phyloP scores from a whole-genome alignment of 768 basidiomycete species.

The Tylopilus vinaceipallidus region DNA sequence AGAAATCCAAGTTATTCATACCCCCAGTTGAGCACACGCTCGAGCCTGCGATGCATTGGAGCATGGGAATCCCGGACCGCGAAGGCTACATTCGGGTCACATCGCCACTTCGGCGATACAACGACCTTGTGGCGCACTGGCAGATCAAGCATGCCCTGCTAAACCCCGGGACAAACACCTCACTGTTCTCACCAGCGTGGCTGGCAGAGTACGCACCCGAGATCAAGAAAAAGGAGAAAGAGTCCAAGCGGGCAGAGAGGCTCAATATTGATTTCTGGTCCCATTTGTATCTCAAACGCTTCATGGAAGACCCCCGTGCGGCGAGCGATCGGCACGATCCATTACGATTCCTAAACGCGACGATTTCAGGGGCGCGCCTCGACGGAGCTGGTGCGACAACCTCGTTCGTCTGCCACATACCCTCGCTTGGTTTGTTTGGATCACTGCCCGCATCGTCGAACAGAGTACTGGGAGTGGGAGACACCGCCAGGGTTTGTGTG shows the following conservation, averaged over 20 bases:
- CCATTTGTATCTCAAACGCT: constrained; percentile 38
- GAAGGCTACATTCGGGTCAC: constrained; percentile 86
- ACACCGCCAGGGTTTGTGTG: constrained; percentile 26
- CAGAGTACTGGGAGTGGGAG: constrained; percentile 23
- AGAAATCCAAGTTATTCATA: constrained; percentile 34
- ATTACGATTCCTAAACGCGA: constrained; percentile 27
- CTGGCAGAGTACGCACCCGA: constrained; percentile 43
- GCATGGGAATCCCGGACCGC: constrained; percentile 63
- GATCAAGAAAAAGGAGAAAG: constrained; percentile 37
- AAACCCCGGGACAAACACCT: constrained; percentile 29
- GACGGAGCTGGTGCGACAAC: constrained; percentile 10
- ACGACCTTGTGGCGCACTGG: constrained; percentile 86
- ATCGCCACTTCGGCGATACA: constrained; percentile 83
- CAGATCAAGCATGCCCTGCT: constrained; percentile 83
- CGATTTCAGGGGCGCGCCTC: constrained; percentile 18
- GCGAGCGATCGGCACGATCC: constrained; percentile 25
- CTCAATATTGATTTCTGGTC: constrained; percentile 42
- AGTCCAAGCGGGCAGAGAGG: constrained; percentile 29
- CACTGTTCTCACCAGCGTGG: constrained; percentile 46
- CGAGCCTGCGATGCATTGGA: constrained; percentile 61
- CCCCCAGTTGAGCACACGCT: constrained; percentile 45
- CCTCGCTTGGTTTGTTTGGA: constrained; percentile 26
- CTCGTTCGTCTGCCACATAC: constrained; percentile 22
- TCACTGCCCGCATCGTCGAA: constrained; percentile 10
- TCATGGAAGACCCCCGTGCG: constrained; percentile 28